phyloP scores from a whole-genome alignment of 805 yeast species.

The Priceomyces carsonii region DNA sequence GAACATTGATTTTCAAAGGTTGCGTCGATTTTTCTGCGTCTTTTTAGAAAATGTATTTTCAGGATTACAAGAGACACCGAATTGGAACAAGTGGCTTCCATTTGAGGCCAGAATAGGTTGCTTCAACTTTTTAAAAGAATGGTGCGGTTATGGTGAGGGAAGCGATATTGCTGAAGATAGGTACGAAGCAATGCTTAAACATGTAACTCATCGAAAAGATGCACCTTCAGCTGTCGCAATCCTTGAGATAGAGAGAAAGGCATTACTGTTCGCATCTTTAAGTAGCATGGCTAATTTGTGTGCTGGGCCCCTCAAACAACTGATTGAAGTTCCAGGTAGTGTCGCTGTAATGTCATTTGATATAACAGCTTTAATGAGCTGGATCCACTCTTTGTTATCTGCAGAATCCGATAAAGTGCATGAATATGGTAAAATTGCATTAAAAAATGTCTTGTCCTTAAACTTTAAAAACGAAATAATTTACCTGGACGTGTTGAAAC shows the following conservation, averaged over 20 bases:
- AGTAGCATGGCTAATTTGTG: conserved; percentile 85
- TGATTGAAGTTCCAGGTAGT: conserved; percentile 46
- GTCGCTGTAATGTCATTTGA: conserved; percentile 67
- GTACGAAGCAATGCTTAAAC: conserved; percentile 56
- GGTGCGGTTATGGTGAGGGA: conserved; percentile 90
- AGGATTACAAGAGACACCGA: conserved; percentile 48
- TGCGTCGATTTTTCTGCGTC: conserved; percentile 83
- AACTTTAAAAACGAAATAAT: conserved; percentile 58
- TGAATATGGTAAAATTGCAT: conserved; percentile 67
- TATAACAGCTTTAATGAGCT: conserved; percentile 61
- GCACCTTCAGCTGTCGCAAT: conserved; percentile 63
- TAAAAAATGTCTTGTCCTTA: conserved; percentile 61
- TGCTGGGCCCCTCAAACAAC: conserved; percentile 65
- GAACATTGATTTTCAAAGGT: conserved; percentile 69
- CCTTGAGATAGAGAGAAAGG: conserved; percentile 75
- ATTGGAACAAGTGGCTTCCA: conserved; percentile 61
- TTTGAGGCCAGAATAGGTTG: conserved; percentile 84
- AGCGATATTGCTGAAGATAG: conserved; percentile 63
- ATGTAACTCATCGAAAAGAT: conserved; percentile 38
- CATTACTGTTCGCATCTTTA: conserved; percentile 67
- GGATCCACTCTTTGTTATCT: conserved; percentile 77
- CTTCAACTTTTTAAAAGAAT: conserved; percentile 79
- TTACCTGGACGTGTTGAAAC: conserved; percentile 60
- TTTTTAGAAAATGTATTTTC: conserved; percentile 72
- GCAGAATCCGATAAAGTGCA: conserved; percentile 59